A percentile compares a stretch with the other conserved stretches of the same genome.
These are phyloP conservation scores for Ustilago lituana DNA, from an alignment of 1,284 basidiomycete species.

Conservation along the genomic window DNA sequence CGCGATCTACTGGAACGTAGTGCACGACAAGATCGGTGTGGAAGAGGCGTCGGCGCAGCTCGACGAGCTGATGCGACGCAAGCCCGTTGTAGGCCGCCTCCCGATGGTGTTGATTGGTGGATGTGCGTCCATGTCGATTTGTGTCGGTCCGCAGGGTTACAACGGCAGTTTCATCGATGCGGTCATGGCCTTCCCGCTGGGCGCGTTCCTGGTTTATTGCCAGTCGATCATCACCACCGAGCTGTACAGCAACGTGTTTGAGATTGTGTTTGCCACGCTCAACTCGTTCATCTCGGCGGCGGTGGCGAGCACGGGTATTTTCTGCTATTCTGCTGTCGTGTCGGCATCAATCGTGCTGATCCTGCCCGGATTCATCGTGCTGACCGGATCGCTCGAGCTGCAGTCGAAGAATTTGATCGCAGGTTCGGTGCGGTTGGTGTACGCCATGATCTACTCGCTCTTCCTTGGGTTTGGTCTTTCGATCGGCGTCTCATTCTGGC, in stretches of 20 bases:
- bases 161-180: constrained; percentile 83
- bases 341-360: constrained; percentile 87
- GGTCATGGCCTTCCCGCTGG: constrained; percentile 79
- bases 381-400: constrained; percentile 79
- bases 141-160: constrained; percentile 68
- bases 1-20: constrained; percentile 84
- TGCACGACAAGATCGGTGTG: constrained; percentile 85
- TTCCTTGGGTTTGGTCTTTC: constrained; percentile 60
- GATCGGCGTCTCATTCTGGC: constrained; percentile 62
- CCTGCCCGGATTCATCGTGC: constrained; percentile 75
- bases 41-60: constrained; percentile 79
- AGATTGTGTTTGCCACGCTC: constrained; percentile 84
- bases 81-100: constrained; percentile 60
- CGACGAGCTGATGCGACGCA: constrained; percentile 79
- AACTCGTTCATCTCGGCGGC: constrained; percentile 77
- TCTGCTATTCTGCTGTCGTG: constrained; percentile 87
- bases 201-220: constrained; percentile 74
- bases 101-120: constrained; percentile 81
- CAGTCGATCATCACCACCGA: constrained; percentile 70
- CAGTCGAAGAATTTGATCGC: constrained; percentile 67
- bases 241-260: constrained; percentile 85
- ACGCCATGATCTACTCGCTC: constrained; percentile 78
- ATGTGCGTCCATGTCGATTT: constrained; percentile 81
- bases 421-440: constrained; percentile 80
- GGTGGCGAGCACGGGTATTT: constrained; percentile 68